These are phyloP conservation scores for Penicillium ochrochloron DNA, from an alignment of 495 filamentous ascomycete species.

Conservation along the genomic window DNA sequence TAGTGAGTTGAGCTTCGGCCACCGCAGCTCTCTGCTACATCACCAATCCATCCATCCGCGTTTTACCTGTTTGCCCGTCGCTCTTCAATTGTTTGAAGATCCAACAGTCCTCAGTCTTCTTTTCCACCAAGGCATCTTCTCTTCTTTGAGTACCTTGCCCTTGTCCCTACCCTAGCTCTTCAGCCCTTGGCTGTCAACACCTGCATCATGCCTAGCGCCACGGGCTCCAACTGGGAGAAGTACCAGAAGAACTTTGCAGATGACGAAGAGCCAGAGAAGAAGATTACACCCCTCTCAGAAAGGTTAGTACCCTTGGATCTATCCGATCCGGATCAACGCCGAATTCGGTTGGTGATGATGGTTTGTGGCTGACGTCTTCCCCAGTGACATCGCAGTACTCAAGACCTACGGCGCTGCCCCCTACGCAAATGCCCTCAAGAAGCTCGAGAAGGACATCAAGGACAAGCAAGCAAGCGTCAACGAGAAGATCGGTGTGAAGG, in stretches of 20 bases:
- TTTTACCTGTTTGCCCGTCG: slow-evolving; percentile 25
- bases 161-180: slow-evolving; percentile 23
- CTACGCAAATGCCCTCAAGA: slow-evolving; percentile 89
- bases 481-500: slow-evolving; percentile 91
- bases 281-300: slow-evolving; percentile 94
- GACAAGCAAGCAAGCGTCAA: slow-evolving; percentile 95
- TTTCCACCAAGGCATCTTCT: slow-evolving; percentile 6
- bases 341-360: slow-evolving; percentile 20
- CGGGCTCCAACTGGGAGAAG: slow-evolving; percentile 95
- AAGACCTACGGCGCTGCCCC: slow-evolving; percentile 99
- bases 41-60: slow-evolving; percentile 30
- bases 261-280: slow-evolving; percentile 98
- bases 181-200: slow-evolving; percentile 39
- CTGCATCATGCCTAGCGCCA: slow-evolving; percentile 83
- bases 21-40: slow-evolving; percentile 42
- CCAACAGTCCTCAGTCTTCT: slow-evolving; percentile 6
- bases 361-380: slow-evolving; percentile 29
- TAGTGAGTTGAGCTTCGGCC: slow-evolving; percentile 45
- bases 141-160: slow-evolving; percentile 16
- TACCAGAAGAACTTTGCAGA: slow-evolving; percentile 95
- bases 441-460: slow-evolving; percentile 97
- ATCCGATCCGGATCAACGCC: slow-evolving; percentile 6
- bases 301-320: slow-evolving; percentile 66
- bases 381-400: slow-evolving; percentile 96
- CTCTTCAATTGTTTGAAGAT: slow-evolving; percentile 23